Evolutionary conservation across 2,329 filamentous ascomycete species (phyloP), one percentile per base, ranked within the genome.

Genomic region (Microcera coccophila): DNA sequence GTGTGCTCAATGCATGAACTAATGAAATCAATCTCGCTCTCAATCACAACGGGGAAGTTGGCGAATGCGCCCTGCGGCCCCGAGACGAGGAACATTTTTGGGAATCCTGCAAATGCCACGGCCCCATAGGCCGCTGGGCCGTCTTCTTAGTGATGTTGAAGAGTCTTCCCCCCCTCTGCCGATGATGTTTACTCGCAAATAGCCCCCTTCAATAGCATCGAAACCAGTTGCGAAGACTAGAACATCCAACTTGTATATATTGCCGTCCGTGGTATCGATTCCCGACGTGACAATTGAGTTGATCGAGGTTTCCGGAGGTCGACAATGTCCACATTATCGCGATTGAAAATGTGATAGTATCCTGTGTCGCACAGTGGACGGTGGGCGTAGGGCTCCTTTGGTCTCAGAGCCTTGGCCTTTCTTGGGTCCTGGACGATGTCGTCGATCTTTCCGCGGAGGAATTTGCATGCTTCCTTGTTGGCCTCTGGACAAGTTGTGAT

Each of bases 331-430:
- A 78, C 72, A 28, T 74, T 68, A 1, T 62, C 56, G 24, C 67
- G 62, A 49, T 76, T 72, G 48, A 72, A 73, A 0, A 67, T 62
- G 47, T 79, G 74, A 48, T 70, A 78, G 55, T 75, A 78, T 4
- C 62, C 60, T 19, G 67, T 61, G 41, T 78, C 75, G 36, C 42
- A 22, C 19, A 58, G 39, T 32, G 54, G 52, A 14, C 52, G 32
- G 48, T 47, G 44, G 10, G 49, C 47, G 29, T 52, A 53, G 4
- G 38, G 34, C 2, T 50, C 42, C 2, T 36, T 42, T 0, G 58
- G 54, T 34, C 52, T 51, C 1, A 59, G 34, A 4, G 34, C 37
- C 2, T 36, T 32, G 2, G 55, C 53, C 29, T 53, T 59, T 4
- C 24, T 22, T 0, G 50, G 50, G 15, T 60, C 57, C 19, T 49